Evolutionary conservation across 2,329 filamentous ascomycete species (phyloP).

Genomic region (Cladophialophora chaetospira): DNA sequence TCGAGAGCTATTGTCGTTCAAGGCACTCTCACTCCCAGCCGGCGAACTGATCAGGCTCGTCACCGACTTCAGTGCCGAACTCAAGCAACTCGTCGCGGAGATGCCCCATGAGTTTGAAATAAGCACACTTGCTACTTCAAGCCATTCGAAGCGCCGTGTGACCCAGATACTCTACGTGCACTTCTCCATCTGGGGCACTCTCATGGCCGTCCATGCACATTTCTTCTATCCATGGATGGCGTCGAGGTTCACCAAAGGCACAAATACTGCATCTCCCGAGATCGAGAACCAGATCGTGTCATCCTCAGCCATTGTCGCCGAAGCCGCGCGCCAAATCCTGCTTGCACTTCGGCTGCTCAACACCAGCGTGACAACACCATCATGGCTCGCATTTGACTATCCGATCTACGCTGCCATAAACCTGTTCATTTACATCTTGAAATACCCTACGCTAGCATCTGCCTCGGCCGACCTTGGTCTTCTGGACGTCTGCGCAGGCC

Average conservation of each 20-base stretch:
- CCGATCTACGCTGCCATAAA: slow-evolving; percentile 13
- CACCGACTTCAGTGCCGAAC: slow-evolving; percentile 5
- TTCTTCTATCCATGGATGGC: slow-evolving; percentile 22
- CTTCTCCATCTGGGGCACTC: slow-evolving; percentile 13
- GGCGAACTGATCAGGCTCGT: slow-evolving; percentile 8
- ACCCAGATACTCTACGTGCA: slow-evolving; percentile 15
- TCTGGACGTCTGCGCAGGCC: slow-evolving; percentile 15
- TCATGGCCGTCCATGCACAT: slow-evolving; percentile 16
- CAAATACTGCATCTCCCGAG: not conserved
- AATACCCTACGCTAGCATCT: slow-evolving; percentile 2
- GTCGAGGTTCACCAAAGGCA: not conserved
- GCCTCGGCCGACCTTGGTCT: slow-evolving; percentile 12
- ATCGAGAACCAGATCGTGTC: slow-evolving; percentile 5
- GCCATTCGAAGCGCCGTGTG: not conserved
- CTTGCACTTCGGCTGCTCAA: slow-evolving; percentile 10
- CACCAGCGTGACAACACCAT: slow-evolving; percentile 4
- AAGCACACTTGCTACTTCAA: slow-evolving; percentile 1
- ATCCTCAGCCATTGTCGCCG: slow-evolving; percentile 4
- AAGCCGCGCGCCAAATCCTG: slow-evolving; percentile 18
- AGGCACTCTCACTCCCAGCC: slow-evolving; percentile 1
- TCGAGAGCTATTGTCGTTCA: slow-evolving; percentile 10
- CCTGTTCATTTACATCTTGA: slow-evolving; percentile 16
- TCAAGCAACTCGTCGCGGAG: slow-evolving; percentile 5
- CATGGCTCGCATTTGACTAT: slow-evolving; percentile 21
- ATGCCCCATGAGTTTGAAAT: slow-evolving; percentile 5